Evolutionary conservation across 2,329 filamentous ascomycete genomes (phyloP), one percentile per base, ranked within the genome.

Genomic region (Penicillium sp.): DNA sequence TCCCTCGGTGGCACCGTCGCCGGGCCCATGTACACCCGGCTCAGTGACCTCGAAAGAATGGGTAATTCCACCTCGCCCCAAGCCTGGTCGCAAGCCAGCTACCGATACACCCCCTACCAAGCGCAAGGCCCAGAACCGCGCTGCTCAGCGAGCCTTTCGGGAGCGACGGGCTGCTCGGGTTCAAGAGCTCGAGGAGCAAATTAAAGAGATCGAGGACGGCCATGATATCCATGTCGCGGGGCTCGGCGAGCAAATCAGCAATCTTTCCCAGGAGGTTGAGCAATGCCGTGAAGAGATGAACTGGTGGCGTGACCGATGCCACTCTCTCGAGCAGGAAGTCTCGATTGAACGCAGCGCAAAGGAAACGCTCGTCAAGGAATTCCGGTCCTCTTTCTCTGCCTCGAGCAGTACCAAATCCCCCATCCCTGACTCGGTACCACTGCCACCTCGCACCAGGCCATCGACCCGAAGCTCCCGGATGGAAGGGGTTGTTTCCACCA

Each of bases 21-120:
- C 75, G 15, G 66, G 68, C 27, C 68, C 71, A 30, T 59, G 69
- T 30, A 71, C 73, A 7, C 70, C 74, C 53, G 66, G 73, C 46
- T 78, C 80, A 46, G 84, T 92, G 70, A 93, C 89, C 29, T 89
- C 84, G 63, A 92, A 87, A 71, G 88, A 93, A 84, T 94, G 90
- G 90, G 82, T 93, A 20, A 86, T 94, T 37, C 90, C 90, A 20
- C 90, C 90, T 23, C 83, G 90, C 54, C 90, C 90, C 40, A 93
- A 92, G 79, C 93, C 94, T 18, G 93, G 93, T 42, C 86, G 93
- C 62, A 97, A 97, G 80, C 92, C 93, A 3, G 90, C 91, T 40
- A 95, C 90, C 29, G 92, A 97, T 68, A 95, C 92, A 46, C 91
- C 92, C 12, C 89, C 90, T 1, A 96, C 91, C 36, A 96, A 96